A percentile compares a stretch with the other conserved stretches of the same genome.
Evolutionary conservation across 2,329 filamentous ascomycete species (phyloP).

Genomic region (Aspergillus versicolor): DNA sequence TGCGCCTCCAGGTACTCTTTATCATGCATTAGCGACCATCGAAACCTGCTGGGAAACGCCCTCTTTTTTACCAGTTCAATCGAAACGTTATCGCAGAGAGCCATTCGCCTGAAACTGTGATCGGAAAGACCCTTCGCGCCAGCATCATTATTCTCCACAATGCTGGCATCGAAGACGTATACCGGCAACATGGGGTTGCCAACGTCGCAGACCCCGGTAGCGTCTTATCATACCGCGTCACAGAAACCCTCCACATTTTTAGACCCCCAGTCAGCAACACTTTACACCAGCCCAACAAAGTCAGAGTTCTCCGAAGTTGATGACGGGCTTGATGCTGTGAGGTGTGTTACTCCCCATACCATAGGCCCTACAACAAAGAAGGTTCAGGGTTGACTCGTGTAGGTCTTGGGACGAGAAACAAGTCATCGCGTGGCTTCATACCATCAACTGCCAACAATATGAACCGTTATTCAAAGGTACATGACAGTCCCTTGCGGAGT

Average conservation of each 20-base stretch:
- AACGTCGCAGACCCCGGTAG: conserved; percentile 35
- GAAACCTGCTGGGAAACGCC: not conserved
- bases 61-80: not conserved
- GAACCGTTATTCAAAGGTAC: conserved; percentile 77
- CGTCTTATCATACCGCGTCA: conserved; percentile 30
- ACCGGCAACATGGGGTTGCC: conserved; percentile 31
- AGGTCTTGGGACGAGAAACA: conserved; percentile 83
- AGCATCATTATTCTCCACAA: conserved; percentile 16
- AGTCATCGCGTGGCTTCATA: conserved; percentile 86
- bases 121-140: not conserved
- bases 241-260: conserved; percentile 30
- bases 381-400: conserved; percentile 20
- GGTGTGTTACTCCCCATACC: conserved; percentile 48
- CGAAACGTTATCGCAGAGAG: not conserved
- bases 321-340: conserved; percentile 72
- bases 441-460: conserved; percentile 91
- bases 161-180: conserved; percentile 47
- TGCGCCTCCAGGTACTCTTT: not conserved
- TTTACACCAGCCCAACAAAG: conserved; percentile 79
- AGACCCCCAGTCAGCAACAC: conserved; percentile 34
- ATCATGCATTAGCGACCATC: conserved; percentile 14
- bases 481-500: not conserved
- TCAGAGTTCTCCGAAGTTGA: conserved; percentile 82
- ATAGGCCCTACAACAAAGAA: not conserved
- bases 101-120: not conserved